phyloP scores from a whole-genome alignment of 768 basidiomycete species.

The Clavaria fumosa region DNA sequence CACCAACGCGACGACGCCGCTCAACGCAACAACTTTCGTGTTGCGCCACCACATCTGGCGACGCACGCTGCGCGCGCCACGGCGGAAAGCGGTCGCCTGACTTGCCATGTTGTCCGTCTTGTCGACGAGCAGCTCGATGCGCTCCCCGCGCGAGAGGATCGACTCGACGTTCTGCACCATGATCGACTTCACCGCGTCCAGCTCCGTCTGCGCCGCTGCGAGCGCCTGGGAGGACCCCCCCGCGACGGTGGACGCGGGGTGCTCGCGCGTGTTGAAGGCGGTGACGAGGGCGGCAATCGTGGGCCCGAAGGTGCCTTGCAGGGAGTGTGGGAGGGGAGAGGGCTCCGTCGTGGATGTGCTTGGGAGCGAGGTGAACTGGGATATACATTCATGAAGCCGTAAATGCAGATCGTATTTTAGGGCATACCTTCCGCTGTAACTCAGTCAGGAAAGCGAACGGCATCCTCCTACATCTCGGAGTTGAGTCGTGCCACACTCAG shows the following conservation, averaged over 20 bases:
- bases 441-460: conserved; percentile 89
- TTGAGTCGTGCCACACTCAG: background rate
- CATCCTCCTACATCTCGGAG: conserved; percentile 43
- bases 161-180: conserved; percentile 99
- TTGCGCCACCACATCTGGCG: conserved; percentile 89
- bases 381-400: conserved; percentile 5
- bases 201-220: conserved; percentile 75
- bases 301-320: conserved; percentile 60
- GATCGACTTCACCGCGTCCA: conserved; percentile 85
- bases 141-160: conserved; percentile 85
- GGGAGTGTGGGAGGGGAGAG: conserved; percentile 36
- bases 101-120: conserved; percentile 94
- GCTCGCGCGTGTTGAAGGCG: conserved; percentile 82
- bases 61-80: conserved; percentile 72
- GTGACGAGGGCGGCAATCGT: conserved; percentile 64
- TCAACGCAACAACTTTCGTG: conserved; percentile 49
- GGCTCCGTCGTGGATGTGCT: conserved; percentile 36
- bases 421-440: conserved; percentile 55
- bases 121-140: conserved; percentile 90
- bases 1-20: conserved; percentile 56
- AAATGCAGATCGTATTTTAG: conserved; percentile 3
- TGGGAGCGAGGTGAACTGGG: conserved; percentile 45
- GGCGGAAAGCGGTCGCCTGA: conserved; percentile 84
- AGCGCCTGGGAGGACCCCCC: conserved; percentile 80
- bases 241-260: too few relatives aligned